A percentile compares a stretch with the other conserved stretches of the same genome.
phyloP scores from a whole-genome alignment of 148 eudicot species.

The Salicornia ramosissima region DNA sequence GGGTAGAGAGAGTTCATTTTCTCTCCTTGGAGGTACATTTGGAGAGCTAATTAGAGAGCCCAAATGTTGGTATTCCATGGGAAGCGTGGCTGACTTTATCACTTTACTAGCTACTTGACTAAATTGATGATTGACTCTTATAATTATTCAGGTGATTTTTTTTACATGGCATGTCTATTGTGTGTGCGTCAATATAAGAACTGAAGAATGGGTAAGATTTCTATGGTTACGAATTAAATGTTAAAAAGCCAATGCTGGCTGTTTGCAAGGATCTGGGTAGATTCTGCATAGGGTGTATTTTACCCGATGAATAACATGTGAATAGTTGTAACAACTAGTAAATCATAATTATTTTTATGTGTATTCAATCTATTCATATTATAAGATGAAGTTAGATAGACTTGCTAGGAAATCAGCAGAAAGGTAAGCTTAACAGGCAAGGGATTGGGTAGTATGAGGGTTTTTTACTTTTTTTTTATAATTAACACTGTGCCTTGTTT shows the following conservation, averaged over 20 bases:
- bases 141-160: constrained; percentile 43
- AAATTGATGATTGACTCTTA: constrained; percentile 3
- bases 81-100: not conserved
- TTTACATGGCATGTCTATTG: constrained; percentile 74
- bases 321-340: not conserved
- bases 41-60: no score
- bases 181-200: constrained; percentile 62
- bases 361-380: not conserved
- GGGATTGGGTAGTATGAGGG: not conserved
- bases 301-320: constrained; percentile 1
- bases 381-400: not conserved
- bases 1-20: no score
- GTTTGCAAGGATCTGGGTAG: not conserved
- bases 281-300: not conserved
- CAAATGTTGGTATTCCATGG: no score
- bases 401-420: not conserved
- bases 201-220: constrained; percentile 78
- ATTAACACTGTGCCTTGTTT: not conserved
- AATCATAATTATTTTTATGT: not conserved
- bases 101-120: not conserved
- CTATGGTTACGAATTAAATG: not conserved
- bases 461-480: not conserved
- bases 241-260: not conserved
- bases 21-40: no score
- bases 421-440: not conserved